Evolutionary conservation across 371 early-diverging fungal species (phyloP), one percentile per base, ranked within the genome.

Genomic region (Catenaria anguillulae): DNA sequence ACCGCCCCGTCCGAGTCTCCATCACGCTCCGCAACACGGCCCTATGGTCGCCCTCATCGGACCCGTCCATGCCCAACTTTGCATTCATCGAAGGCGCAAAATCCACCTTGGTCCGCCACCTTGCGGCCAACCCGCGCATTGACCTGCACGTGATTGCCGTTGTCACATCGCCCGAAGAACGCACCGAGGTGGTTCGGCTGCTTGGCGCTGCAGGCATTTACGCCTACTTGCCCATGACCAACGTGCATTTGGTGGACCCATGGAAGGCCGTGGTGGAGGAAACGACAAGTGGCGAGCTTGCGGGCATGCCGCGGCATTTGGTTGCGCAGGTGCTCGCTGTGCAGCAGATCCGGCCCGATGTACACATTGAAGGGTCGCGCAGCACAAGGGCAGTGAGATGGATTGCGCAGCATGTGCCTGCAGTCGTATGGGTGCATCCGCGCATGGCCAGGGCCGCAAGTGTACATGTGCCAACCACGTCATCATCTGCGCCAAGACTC

Each of bases 11-110:
- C 8, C 52, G 52, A 26, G 19, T 50, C 8, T 29, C 52, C 33
- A 29, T 50, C 21, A 29, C 52, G 31, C 26, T 50, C 21, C 52
- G 52, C 52, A 50, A 50, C 52, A 50, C 52, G 52, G 52, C 52
- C 15, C 52, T 50, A 31, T 50, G 52, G 52, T 50, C 52, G 52
- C 52, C 52, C 15, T 50, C 52, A 17, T 26, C 52, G 29, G 52
- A 50, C 52, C 52, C 52, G 52, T 8, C 29, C 29, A 10, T 10
- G 29, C 52, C 52, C 31, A 50, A 50, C 52, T 50, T 29, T 17
- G 52, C 52, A 13, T 50, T 50, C 19, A 19, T 19, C 21, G 52
- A 50, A 19, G 52, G 52, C 31, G 52, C 52, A 26, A 50, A 50
- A 31, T 13, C 4, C 29, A 31, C 29, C 15, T 31, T 50, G 52